Evolutionary conservation across 2,329 filamentous ascomycete genomes (phyloP).

Genomic region (Cladorrhinum sp.): DNA sequence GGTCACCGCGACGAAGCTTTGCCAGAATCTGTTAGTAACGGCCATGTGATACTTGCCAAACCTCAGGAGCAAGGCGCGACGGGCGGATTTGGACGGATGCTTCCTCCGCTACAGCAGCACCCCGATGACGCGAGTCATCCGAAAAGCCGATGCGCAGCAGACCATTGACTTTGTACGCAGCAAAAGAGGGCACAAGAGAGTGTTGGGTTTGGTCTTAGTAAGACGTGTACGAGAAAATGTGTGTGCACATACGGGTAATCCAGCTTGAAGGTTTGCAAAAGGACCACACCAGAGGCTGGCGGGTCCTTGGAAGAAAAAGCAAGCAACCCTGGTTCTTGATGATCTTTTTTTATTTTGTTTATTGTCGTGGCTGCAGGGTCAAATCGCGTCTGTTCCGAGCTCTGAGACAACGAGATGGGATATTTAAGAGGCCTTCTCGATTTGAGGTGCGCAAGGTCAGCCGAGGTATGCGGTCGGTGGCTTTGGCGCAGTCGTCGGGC

Average conservation of each 20-base stretch:
- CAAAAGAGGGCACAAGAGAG: neutral
- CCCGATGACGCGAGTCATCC: constrained; percentile 4
- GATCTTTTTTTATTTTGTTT: neutral
- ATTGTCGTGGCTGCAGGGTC: neutral
- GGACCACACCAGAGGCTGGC: constrained; percentile 29
- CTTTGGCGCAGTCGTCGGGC: neutral
- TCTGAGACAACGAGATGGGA: constrained; percentile 6
- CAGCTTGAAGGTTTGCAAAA: constrained; percentile 21
- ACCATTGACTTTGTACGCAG: neutral
- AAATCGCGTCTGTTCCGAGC: constrained; percentile 3
- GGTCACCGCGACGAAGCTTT: constrained; percentile 29
- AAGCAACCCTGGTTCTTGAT: constrained; percentile 5
- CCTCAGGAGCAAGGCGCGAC: neutral
- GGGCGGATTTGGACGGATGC: neutral
- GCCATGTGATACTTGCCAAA: constrained; percentile 19
- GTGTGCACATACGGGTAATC: constrained; percentile 26
- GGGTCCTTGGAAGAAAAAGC: constrained; percentile 24
- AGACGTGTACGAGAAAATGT: neutral
- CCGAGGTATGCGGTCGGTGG: constrained; percentile 2
- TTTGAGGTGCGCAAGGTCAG: neutral
- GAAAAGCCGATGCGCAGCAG: neutral
- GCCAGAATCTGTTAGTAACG: constrained; percentile 24
- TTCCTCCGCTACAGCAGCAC: neutral
- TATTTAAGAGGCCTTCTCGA: neutral
- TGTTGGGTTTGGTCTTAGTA: neutral